Conservation (phyloP, 2,329 filamentous ascomycete genomes). For the Colletotrichum zoysiae region DNA sequence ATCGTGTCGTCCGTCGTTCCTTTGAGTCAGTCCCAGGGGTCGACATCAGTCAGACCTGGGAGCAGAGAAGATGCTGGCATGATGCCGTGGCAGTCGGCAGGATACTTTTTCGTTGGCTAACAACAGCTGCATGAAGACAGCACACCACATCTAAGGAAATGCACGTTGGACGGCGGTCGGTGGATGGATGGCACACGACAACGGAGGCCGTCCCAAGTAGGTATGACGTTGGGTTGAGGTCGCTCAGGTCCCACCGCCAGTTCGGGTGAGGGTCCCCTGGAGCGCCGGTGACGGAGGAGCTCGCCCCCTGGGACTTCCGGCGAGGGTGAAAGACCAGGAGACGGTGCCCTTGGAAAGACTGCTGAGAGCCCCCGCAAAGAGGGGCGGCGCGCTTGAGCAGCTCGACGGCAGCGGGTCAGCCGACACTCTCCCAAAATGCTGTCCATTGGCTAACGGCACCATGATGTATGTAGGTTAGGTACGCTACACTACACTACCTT, state of each 20-base stretch:
- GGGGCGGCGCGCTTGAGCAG: conserved; percentile 8
- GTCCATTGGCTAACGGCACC: conserved; percentile 10
- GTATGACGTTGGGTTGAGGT: conserved; percentile 27
- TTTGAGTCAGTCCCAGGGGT: background rate
- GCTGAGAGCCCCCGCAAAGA: conserved; percentile 10
- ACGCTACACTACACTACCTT: background rate
- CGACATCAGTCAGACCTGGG: background rate
- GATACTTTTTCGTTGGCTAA: background rate
- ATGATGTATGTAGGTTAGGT: background rate
- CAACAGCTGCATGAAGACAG: background rate
- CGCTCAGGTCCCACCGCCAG: conserved; percentile 30
- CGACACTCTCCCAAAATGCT: conserved; percentile 2
- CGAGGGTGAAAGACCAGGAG: conserved; percentile 17
- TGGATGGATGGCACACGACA: background rate
- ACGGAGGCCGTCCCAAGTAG: conserved; percentile 15
- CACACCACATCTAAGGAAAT: conserved; percentile 2
- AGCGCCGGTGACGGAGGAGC: conserved; percentile 29
- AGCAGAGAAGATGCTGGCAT: background rate
- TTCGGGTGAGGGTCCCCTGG: conserved; percentile 31
- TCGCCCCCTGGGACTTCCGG: background rate
- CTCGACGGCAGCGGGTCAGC: conserved; percentile 17
- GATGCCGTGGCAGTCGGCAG: background rate
- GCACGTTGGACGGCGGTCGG: background rate
- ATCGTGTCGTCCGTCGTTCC: conserved; percentile 1
- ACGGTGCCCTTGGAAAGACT: background rate